phyloP scores from a whole-genome alignment of 1,139 yeast species.

The Saccharomycopsis crataegensis region DNA sequence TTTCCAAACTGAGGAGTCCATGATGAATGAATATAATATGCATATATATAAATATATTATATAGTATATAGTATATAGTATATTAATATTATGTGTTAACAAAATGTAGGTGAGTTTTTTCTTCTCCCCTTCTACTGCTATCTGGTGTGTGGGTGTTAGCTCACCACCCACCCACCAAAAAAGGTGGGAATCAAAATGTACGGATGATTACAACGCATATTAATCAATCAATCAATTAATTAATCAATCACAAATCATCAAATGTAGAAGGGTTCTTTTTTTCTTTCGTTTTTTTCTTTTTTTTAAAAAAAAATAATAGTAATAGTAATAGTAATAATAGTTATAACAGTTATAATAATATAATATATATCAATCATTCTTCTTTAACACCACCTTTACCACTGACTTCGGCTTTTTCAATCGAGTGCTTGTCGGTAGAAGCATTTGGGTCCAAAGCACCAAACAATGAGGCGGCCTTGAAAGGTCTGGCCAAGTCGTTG shows the following conservation, averaged over 20 bases:
- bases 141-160: background rate
- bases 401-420: constrained; percentile 76
- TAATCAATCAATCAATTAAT: too few species aligned
- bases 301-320: background rate
- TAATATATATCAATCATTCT: constrained; percentile 43
- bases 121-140: background rate
- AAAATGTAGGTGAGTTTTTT: background rate
- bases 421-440: constrained; percentile 58
- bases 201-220: too few species aligned
- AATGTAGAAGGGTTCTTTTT: too few species aligned
- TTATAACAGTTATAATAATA: background rate
- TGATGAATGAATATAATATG: too few species aligned
- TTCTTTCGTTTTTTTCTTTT: background rate
- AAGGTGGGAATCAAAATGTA: too few species aligned
- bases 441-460: constrained; percentile 60
- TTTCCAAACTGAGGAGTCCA: constrained; percentile 9
- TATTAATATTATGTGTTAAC: too few species aligned
- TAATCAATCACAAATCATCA: too few species aligned
- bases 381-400: constrained; percentile 91
- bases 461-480: constrained; percentile 81
- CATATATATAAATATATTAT: too few species aligned
- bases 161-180: too few species aligned
- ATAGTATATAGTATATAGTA: too few species aligned
- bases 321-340: too few species aligned
- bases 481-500: constrained; percentile 96